phyloP scores from a whole-genome alignment of 2,329 filamentous ascomycete species.

The Emericellopsis atlantica region DNA sequence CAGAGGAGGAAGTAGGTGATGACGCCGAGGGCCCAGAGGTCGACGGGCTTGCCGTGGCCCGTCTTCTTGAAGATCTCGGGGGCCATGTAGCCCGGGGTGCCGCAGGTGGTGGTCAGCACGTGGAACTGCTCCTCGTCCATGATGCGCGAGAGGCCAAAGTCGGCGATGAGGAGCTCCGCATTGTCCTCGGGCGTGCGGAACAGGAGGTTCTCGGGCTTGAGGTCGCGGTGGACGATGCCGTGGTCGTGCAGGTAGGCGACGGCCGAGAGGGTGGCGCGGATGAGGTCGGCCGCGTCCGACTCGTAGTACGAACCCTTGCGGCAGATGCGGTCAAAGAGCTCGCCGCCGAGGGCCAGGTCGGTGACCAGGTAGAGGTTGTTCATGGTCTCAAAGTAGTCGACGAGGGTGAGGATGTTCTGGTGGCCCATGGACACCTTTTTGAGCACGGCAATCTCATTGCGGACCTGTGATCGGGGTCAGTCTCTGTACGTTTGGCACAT shows the following conservation, averaged over 20 bases:
- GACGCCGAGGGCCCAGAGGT: conserved; percentile 96
- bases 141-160: conserved; percentile 90
- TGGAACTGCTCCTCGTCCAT: conserved; percentile 99
- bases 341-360: conserved; percentile 87
- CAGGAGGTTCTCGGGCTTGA: conserved; percentile 94
- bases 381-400: conserved; percentile 99
- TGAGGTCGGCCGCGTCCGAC: conserved; percentile 88
- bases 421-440: conserved; percentile 99
- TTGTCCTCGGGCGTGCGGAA: conserved; percentile 98
- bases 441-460: conserved; percentile 94
- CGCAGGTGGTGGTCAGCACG: conserved; percentile 92
- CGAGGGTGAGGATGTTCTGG: conserved; percentile 92
- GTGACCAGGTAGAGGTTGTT: conserved; percentile 98
- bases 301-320: conserved; percentile 98
- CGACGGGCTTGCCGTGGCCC: conserved; percentile 93
- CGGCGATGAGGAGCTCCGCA: conserved; percentile 89
- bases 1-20: conserved; percentile 98
- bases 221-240: conserved; percentile 92
- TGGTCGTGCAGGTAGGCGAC: conserved; percentile 98
- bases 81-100: conserved; percentile 97
- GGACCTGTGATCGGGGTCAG: conserved; percentile 45
- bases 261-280: conserved; percentile 89
- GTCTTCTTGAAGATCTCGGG: conserved; percentile 99
- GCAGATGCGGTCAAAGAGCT: conserved; percentile 97
- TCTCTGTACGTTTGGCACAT: background rate